Conservation (phyloP, 305 asterid genomes). For the Plantago coronopus region DNA sequence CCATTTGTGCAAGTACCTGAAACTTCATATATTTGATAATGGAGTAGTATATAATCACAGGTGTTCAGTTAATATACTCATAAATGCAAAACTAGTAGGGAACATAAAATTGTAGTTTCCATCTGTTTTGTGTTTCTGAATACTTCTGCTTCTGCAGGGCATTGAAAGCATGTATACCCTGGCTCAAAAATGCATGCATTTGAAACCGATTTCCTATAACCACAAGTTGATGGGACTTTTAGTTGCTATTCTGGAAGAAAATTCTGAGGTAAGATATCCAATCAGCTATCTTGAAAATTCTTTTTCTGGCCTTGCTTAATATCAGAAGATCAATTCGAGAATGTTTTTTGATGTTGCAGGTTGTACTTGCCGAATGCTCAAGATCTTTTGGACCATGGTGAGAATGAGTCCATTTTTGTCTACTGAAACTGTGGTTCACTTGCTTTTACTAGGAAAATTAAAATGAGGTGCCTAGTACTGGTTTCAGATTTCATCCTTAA, state of each 20-base stretch:
- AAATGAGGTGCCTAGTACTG: slow-evolving; percentile 13
- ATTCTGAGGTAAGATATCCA: slow-evolving; percentile 58
- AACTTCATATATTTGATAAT: too few relatives aligned
- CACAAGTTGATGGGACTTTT: slow-evolving; percentile 79
- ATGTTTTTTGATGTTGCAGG: slow-evolving; percentile 50
- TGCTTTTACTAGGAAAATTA: slow-evolving; percentile 8
- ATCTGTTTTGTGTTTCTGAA: slow-evolving; percentile 20
- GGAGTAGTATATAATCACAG: too few relatives aligned
- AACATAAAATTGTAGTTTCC: slow-evolving; percentile 5
- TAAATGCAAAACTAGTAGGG: neutral
- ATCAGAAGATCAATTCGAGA: slow-evolving; percentile 21
- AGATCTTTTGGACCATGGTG: slow-evolving; percentile 97
- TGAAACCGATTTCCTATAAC: slow-evolving; percentile 56
- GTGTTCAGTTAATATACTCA: neutral
- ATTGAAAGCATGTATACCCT: slow-evolving; percentile 75
- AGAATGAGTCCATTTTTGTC: slow-evolving; percentile 25
- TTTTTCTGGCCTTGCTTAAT: slow-evolving; percentile 19
- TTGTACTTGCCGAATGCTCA: slow-evolving; percentile 87
- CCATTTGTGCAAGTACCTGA: too few relatives aligned
- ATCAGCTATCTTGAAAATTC: slow-evolving; percentile 9
- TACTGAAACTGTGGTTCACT: slow-evolving; percentile 14
- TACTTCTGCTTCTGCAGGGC: slow-evolving; percentile 53
- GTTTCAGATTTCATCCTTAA: slow-evolving; percentile 13
- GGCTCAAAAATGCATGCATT: slow-evolving; percentile 84
- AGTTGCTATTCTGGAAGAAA: slow-evolving; percentile 81